These are phyloP conservation scores for Lycium barbarum DNA, from an alignment of 257 asterid genomes.

Conservation along the genomic window DNA sequence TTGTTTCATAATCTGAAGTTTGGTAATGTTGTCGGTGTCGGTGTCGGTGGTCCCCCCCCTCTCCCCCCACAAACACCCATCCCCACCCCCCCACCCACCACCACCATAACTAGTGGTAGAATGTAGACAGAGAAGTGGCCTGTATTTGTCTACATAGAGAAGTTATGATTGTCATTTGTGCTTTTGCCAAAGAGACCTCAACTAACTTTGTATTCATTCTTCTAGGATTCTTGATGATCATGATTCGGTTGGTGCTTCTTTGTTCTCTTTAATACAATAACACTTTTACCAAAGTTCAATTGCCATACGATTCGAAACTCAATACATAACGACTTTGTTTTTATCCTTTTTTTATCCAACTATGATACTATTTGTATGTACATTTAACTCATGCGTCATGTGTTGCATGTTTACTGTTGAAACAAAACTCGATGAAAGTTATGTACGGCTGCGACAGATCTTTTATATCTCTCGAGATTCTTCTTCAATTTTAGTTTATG, in stretches of 20 bases:
- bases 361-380: no score
- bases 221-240: background rate
- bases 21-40: background rate
- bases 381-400: no score
- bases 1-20: background rate
- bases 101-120: background rate
- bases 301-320: no score
- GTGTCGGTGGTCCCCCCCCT: slow-evolving; percentile 16
- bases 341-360: no score
- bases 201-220: background rate
- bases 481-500: no score
- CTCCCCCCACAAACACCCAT: background rate
- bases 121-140: background rate
- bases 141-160: background rate
- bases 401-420: no score
- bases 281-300: no score
- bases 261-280: no score
- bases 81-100: background rate
- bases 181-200: slow-evolving; percentile 4
- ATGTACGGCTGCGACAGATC: no score
- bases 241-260: background rate
- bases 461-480: no score
- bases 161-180: background rate
- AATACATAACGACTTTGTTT: no score
- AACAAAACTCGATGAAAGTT: no score